Evolutionary conservation across 2,329 filamentous ascomycete species (phyloP).

Genomic region (Ophiostoma montium): DNA sequence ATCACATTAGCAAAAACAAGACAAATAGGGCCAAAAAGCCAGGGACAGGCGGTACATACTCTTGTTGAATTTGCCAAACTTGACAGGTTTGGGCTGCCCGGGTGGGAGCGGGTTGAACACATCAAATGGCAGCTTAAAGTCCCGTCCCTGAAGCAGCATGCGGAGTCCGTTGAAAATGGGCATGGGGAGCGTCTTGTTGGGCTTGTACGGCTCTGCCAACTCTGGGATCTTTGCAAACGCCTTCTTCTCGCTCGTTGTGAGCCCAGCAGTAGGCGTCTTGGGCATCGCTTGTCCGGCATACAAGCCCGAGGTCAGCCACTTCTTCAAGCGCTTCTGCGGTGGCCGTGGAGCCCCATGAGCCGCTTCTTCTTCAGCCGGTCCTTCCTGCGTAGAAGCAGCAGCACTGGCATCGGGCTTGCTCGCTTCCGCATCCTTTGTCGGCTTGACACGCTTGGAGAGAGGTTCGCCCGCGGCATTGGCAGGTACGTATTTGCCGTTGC

Average conservation of each 20-base stretch:
- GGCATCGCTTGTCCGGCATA: conserved; percentile 67
- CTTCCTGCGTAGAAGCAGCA: background rate
- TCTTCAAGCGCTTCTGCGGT: conserved; percentile 42
- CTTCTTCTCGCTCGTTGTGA: conserved; percentile 38
- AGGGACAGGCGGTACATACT: conserved; percentile 58
- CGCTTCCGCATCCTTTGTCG: conserved; percentile 15
- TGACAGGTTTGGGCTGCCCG: conserved; percentile 80
- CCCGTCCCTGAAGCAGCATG: conserved; percentile 54
- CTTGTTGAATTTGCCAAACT: conserved; percentile 83
- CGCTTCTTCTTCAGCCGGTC: conserved; percentile 12
- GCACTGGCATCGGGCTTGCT: conserved; percentile 7
- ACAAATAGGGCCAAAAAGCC: background rate
- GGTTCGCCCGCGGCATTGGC: conserved; percentile 24
- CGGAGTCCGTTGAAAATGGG: conserved; percentile 68
- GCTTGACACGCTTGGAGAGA: conserved; percentile 17
- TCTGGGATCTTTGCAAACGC: conserved; percentile 33
- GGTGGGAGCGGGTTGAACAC: conserved; percentile 76
- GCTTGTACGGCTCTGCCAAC: conserved; percentile 29
- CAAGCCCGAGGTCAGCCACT: conserved; percentile 68
- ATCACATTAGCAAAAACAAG: background rate
- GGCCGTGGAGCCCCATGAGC: conserved; percentile 19
- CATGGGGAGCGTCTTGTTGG: conserved; percentile 50
- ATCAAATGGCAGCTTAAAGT: conserved; percentile 84
- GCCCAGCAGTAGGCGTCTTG: conserved; percentile 30
- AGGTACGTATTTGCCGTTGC: conserved; percentile 46